Base-by-base conservation (phyloP, 208 protist species). In the Wallacemonas collosoma region DNA sequence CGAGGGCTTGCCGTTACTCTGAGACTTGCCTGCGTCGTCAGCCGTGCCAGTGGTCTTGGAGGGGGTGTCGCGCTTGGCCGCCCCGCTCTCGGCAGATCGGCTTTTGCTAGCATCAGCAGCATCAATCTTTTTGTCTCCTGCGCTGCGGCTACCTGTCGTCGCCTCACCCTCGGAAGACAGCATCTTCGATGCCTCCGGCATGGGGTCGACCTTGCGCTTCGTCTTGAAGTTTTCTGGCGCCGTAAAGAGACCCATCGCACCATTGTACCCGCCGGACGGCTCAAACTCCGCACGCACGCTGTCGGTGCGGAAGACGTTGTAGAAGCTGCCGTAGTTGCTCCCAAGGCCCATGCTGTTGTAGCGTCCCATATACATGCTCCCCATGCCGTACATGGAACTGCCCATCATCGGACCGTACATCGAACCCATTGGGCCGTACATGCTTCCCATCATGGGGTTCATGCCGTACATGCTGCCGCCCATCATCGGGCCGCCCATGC, bases 281-380 rank as follows among this genome's bases (percentile, higher is more conserved):
- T 61, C 53, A 51, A 68, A 74, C 26, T 50, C 47, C 38, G 44
- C 15, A 41, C 70, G 57, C 36, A 58, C 61, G 58, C 67, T 66
- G 51, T 58, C 35, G 41, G 36, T 55, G 15, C 61, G 55, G 41
- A 56, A 51, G 12, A 73, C 57, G 45, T 64, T 64, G 60, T 78
- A 78, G 41, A 78, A 55, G 50, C 61, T 71, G 40, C 51, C 73
- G 67, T 78, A 72, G 56, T 67, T 62, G 39, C 53, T 63, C 57
- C 73, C 74, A 40, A 73, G 74, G 51, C 60, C 58, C 73, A 78
- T 78, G 60, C 61, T 71, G 58, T 78, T 78, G 67, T 72, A 73
- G 14, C 73, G 65, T 43, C 73, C 43, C 9, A 61, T 76, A 54
- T 63, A 62, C 77, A 82, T 82, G 50, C 77, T 65, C 36, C 75